A percentile compares a stretch with the other conserved stretches of the same genome.
These are phyloP conservation scores for Hypoxylon fragiforme DNA, from an alignment of 495 filamentous ascomycete genomes.

Conservation along the genomic window DNA sequence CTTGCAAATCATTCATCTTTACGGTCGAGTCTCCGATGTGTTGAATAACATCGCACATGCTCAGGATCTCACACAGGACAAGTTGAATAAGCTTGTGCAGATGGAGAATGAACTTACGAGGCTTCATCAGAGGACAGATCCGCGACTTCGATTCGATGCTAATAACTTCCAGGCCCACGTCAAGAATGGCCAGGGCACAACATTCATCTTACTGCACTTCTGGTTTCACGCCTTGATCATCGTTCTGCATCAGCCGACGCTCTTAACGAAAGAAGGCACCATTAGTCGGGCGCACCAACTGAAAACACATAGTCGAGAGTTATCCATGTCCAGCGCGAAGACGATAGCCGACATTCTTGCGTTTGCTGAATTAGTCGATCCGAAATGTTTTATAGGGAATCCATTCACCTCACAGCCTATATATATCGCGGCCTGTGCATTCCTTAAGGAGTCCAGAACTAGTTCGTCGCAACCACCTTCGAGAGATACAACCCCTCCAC, in stretches of 20 bases:
- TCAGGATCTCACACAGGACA: conserved; percentile 73
- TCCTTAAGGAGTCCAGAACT: conserved; percentile 76
- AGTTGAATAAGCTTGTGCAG: conserved; percentile 63
- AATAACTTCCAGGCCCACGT: conserved; percentile 78
- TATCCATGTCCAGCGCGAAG: conserved; percentile 86
- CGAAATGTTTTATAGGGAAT: conserved; percentile 78
- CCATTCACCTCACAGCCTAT: conserved; percentile 89
- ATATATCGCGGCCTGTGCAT: conserved; percentile 86
- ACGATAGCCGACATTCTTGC: conserved; percentile 83
- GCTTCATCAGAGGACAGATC: conserved; percentile 76
- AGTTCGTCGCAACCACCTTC: conserved; percentile 60
- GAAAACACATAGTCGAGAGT: conserved; percentile 73
- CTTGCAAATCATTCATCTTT: conserved; percentile 80
- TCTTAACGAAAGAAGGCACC: conserved; percentile 75
- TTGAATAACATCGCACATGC: conserved; percentile 80
- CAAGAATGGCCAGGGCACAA: conserved; percentile 74
- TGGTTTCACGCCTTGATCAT: conserved; percentile 91
- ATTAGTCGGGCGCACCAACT: conserved; percentile 63
- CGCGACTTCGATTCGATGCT: conserved; percentile 75
- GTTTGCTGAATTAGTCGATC: conserved; percentile 77
- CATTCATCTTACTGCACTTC: conserved; percentile 85
- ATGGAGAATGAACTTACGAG: conserved; percentile 79
- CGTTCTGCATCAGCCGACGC: conserved; percentile 77
- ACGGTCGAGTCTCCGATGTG: conserved; percentile 78
- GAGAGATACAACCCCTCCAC: conserved; percentile 50